Base-by-base conservation (phyloP, 2,329 filamentous ascomycete species). In the Fusarium hostae region DNA sequence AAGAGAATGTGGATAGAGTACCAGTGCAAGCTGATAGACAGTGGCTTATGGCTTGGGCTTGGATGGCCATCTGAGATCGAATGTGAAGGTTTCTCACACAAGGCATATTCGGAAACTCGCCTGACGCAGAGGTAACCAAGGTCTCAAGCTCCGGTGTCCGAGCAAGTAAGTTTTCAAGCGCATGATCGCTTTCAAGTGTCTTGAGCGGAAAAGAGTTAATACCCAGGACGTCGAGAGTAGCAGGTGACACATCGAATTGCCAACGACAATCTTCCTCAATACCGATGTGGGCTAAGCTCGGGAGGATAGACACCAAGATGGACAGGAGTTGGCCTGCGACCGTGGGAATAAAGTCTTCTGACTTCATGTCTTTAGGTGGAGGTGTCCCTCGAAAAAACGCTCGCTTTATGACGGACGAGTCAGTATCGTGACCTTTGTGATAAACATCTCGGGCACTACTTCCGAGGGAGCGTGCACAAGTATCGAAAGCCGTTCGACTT, bases 21-120 rank as follows among this genome's bases (percentile, higher is more conserved):
- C 58, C 50, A 0, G 20, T 56, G 13, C 58, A 60, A 1, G 20
- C 12, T 30, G 18, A 13, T 20, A 59, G 9, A 59, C 30, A 4
- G 1, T 9, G 5, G 0, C n/a, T 8, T 6, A 59, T 22, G 15
- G 1, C 6, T 12, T 5, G 2, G 11, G 2, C 5, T 4, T 2
- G 1, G 44, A 55, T 9, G 45, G 22, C 6, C 2, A 9, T 1
- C 11, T 5, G 0, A 3, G 37, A 28, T 26, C 22, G 16, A 5
- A 64, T 22, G 9, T 54, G 47, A 16, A 64, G 57, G 20, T 28
- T 16, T 24, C 24, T 54, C 5, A 64, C 4, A 20, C 8, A 35
- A 2, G 61, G 40, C 47, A 64, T 45, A 5, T 16, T 16, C 1
- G 32, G 28, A 9, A 62, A 28, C 4, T 15, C 1, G 1, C 20